These are phyloP conservation scores for Cubamyces sp. DNA, from an alignment of 768 basidiomycete genomes.

Conservation along the genomic window DNA sequence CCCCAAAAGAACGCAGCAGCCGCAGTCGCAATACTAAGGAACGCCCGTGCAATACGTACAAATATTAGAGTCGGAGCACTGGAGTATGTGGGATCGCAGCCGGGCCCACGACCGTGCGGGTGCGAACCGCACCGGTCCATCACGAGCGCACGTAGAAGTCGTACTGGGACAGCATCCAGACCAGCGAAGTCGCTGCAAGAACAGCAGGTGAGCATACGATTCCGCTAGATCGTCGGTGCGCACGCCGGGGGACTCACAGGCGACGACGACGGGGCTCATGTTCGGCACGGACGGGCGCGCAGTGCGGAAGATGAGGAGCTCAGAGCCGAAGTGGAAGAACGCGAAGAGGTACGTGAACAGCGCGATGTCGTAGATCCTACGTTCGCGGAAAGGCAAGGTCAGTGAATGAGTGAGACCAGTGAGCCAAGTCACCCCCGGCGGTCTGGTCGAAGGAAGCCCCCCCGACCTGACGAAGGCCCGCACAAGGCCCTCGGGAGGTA, in stretches of 20 bases:
- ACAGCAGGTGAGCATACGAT: slow-evolving; percentile 3
- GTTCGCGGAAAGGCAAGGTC: slow-evolving; percentile 16
- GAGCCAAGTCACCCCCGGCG: background rate
- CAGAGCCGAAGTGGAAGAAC: slow-evolving; percentile 86
- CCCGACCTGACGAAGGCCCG: background rate
- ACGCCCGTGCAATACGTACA: background rate
- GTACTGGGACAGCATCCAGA: slow-evolving; percentile 89
- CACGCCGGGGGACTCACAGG: slow-evolving; percentile 61
- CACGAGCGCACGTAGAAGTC: slow-evolving; percentile 68
- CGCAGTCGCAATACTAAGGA: background rate
- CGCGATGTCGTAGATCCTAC: slow-evolving; percentile 90
- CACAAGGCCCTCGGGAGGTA: background rate
- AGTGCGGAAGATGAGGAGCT: slow-evolving; percentile 81
- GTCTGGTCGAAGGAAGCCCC: background rate
- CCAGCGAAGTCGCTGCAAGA: slow-evolving; percentile 59
- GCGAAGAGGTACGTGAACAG: slow-evolving; percentile 89
- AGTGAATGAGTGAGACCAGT: background rate
- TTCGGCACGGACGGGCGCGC: slow-evolving; percentile 63
- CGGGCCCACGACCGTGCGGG: background rate
- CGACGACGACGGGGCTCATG: slow-evolving; percentile 79
- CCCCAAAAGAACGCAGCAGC: slow-evolving; percentile 8
- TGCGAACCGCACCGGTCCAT: slow-evolving; percentile 11
- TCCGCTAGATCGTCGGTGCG: background rate
- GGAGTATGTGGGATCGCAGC: background rate
- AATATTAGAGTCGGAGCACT: background rate